Evolutionary conservation across 441 rosid genomes (phyloP), one percentile per base, ranked within the genome.

Genomic region (Gossypium trilobum): DNA sequence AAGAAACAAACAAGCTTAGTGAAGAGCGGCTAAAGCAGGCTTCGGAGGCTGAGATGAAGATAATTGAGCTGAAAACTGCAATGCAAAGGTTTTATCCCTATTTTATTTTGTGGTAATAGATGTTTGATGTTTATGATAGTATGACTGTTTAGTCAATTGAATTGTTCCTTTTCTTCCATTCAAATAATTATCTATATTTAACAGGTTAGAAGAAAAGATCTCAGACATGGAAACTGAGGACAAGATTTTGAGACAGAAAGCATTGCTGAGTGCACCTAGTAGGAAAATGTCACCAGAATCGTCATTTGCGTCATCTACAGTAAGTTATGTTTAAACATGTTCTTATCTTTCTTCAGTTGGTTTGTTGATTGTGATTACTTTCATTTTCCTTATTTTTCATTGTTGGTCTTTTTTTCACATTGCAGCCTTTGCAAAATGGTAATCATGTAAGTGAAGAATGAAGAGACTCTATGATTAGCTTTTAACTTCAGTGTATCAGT

Each of bases 351-450:
- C 39, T 13, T 73, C 33, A 4, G 52, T 60, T 25, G 19, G 44
- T 36, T 44, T 10, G 11, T 14, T 20, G 2, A 42, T 82, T 56
- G 72, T 54, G 74, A 50, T 66, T 56, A 77, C 4, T 25, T 72
- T 56, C 52, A 70, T 9, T 64, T 56, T 76, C 69, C 72, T 74
- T 72, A 74, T 39, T 83, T 73, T 50, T 59, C 64, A 54, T 36
- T 76, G 59, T 72, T 68, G 46, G 59, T 29, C 27, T 4, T 67
- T 67, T 23, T 52, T 50, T 68, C 60, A 51, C 60, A 17, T 68
- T 85, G 82, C 98, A 92, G 99, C 82, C 87, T 76, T 48, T 75
- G 79, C 93, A 89, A 78, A 92, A 95, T 79, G 93, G 96, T 78
- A 80, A 87, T 81, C 80, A 77, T 65, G 96, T 86, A 77, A 82